A percentile compares a stretch with the other conserved stretches of the same genome.
Conservation (phyloP, 139 green algal genomes). For the Volvox reticuliferus region DNA sequence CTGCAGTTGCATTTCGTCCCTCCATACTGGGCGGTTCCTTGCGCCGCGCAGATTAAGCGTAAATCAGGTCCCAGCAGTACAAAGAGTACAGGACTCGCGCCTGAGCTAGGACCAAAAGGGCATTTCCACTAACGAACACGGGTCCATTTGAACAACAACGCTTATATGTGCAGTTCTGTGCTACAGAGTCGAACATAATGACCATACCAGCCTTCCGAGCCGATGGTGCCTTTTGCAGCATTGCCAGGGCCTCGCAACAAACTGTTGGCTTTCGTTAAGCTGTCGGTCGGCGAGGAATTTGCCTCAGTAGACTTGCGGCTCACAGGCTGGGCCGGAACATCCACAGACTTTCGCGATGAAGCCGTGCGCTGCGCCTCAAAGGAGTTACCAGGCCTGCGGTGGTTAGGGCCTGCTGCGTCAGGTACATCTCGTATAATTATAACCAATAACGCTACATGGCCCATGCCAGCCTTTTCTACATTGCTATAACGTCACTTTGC, state of each 20-base stretch:
- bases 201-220: constrained; percentile 28
- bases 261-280: not conserved
- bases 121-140: no score
- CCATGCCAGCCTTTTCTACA: no score
- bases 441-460: not conserved
- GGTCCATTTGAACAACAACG: no score
- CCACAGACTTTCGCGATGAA: not conserved
- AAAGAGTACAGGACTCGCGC: no score
- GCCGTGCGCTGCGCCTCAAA: not conserved
- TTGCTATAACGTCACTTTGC: no score
- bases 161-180: no score
- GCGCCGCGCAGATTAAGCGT: no score
- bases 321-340: not conserved
- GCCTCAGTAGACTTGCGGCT: not conserved
- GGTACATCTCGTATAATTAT: not conserved
- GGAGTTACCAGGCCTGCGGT: not conserved
- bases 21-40: no score
- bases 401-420: not conserved
- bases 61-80: no score
- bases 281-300: not conserved
- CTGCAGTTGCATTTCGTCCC: no score
- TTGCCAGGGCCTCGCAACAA: not conserved
- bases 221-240: constrained; percentile 11
- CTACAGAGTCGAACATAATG: not conserved
- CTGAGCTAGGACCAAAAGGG: no score